A percentile compares a stretch with the other conserved stretches of the same genome.
These are phyloP conservation scores for Teunomyces tritomae DNA, from an alignment of 805 yeast genomes.

Conservation along the genomic window DNA sequence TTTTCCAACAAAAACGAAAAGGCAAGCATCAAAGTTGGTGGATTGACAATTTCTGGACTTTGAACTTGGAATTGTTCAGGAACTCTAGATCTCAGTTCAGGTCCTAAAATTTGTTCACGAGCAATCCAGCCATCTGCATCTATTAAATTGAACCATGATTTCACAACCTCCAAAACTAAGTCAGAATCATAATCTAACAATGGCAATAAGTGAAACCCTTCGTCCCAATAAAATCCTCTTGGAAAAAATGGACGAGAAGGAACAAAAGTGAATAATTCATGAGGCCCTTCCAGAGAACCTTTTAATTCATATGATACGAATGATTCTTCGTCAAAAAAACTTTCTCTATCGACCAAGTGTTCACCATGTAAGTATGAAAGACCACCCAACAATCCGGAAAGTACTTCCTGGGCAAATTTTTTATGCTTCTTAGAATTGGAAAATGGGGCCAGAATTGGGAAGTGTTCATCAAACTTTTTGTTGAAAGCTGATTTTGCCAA, in stretches of 20 bases:
- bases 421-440: conserved; percentile 36
- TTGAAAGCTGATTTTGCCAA: conserved; percentile 41
- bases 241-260: conserved; percentile 96
- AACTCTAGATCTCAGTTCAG: conserved; percentile 84
- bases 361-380: conserved; percentile 85
- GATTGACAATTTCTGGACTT: conserved; percentile 87
- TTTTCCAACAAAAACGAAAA: conserved; percentile 55
- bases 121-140: conserved; percentile 97
- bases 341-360: conserved; percentile 72
- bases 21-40: conserved; percentile 85
- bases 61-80: conserved; percentile 83
- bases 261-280: conserved; percentile 72
- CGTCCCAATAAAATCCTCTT: conserved; percentile 98
- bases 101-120: conserved; percentile 90
- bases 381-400: conserved; percentile 87
- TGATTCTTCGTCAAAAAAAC: conserved; percentile 66
- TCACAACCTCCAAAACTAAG: conserved; percentile 70
- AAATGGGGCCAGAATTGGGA: conserved; percentile 56
- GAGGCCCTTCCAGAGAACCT: conserved; percentile 73
- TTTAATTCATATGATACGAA: conserved; percentile 51
- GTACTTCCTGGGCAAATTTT: conserved; percentile 69
- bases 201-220: conserved; percentile 90
- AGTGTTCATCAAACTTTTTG: conserved; percentile 48
- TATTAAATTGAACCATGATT: conserved; percentile 83
- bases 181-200: conserved; percentile 81